Evolutionary conservation across 2,329 filamentous ascomycete genomes (phyloP), one percentile per base, ranked within the genome.

Genomic region (Fusarium redolens): DNA sequence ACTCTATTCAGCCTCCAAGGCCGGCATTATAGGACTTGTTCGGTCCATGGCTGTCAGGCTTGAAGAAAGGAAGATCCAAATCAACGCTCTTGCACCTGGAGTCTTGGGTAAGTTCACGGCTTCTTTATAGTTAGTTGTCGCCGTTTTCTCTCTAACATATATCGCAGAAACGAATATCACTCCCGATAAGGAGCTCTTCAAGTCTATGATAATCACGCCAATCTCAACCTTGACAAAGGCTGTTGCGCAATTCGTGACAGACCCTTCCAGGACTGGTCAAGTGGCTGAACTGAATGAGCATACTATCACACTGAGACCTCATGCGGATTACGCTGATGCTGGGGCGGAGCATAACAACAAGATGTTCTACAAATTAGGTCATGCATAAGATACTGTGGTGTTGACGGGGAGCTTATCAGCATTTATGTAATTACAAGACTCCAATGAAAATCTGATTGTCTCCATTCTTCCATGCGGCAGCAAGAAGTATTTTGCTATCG

Each of bases 301-400:
- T 2, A 60, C 25, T 0, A 62, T 62, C 17, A 62, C 60, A 7
- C 4, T 60, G n/a, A 60, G 60, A 40, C 54, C 60, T 18, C 60
- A 45, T 28, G 41, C 35, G 14, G 60, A 60, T 0, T 62, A n/a
- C 6, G 60, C 60, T 12, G 28, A 62, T 17, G 41, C 54, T 17
- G 60, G 60, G 5, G 60, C 60, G 11, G 60, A 62, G 33, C 60
- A 62, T 22, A 62, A 62, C 5, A 62, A 60, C 18, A 62, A 62
- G 4, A 60, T 60, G 60, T 62, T 62, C 20, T 62, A 43, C 33
- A 60, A 60, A 40, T 2, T 62, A 9, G 60, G 60, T 2, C 54
- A 62, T 20, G 54, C 60, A 28, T 28, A 28, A 28, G 25, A 25
- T 25, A 25, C 25, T 25, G 25, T 25, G 25, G 25, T 25, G 25